A percentile compares a stretch with the other conserved stretches of the same genome.
Evolutionary conservation across 495 filamentous ascomycete species (phyloP).

Genomic region (Immersiella caudata): DNA sequence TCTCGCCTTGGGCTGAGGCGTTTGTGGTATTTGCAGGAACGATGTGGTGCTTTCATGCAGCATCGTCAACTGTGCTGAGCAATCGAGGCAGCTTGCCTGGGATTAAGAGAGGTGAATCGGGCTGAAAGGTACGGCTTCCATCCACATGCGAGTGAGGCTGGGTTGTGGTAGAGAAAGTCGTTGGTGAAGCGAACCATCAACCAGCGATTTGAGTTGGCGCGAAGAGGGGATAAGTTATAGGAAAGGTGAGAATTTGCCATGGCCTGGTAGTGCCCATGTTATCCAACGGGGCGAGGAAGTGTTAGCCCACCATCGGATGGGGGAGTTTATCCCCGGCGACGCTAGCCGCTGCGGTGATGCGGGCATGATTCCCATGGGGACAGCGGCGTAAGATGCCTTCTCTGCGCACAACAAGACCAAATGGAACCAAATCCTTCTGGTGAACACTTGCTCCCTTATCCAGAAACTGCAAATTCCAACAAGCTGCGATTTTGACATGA

Average conservation of each 20-base stretch:
- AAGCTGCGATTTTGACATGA: not conserved
- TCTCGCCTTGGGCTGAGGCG: slow-evolving; percentile 20
- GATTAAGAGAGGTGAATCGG: not conserved
- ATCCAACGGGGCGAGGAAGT: not conserved
- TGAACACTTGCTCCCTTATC: not conserved
- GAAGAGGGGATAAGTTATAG: not conserved
- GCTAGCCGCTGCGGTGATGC: not conserved
- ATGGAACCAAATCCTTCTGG: not conserved
- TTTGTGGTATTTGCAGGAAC: slow-evolving; percentile 24
- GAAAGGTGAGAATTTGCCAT: not conserved
- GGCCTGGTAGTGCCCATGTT: not conserved
- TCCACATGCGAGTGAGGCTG: not conserved
- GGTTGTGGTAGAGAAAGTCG: not conserved
- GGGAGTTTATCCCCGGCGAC: slow-evolving; percentile 19
- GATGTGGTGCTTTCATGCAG: slow-evolving; percentile 14
- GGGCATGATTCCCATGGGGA: slow-evolving; percentile 20
- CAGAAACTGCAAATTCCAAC: not conserved
- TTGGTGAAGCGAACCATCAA: not conserved
- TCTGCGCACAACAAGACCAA: not conserved
- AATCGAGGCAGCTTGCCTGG: not conserved
- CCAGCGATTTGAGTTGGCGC: not conserved
- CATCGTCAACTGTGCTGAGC: not conserved
- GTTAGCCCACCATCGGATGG: not conserved
- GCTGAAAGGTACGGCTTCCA: not conserved
- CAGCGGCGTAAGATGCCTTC: not conserved